These are phyloP conservation scores for Crucibulum laeve DNA, from an alignment of 768 basidiomycete species.

Conservation along the genomic window DNA sequence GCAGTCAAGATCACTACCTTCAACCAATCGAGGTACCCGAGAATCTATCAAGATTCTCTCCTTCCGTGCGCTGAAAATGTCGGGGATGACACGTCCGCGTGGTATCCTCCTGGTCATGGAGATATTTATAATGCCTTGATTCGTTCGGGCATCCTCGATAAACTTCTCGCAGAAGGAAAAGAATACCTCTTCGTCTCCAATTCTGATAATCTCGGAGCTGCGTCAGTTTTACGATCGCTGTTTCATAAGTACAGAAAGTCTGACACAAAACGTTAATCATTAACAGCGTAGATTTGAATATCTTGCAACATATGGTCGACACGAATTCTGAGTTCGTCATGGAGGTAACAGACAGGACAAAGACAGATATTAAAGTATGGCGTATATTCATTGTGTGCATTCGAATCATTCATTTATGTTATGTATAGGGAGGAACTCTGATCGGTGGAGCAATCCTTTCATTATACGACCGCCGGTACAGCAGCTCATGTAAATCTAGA, in stretches of 20 bases:
- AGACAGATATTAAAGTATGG: conserved; percentile 53
- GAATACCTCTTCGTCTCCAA: conserved; percentile 88
- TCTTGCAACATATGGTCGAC: conserved; percentile 78
- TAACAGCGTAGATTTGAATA: conserved; percentile 67
- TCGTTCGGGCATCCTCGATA: conserved; percentile 75
- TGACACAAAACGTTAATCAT: conserved; percentile 7
- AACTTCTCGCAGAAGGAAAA: conserved; percentile 77
- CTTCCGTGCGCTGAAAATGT: conserved; percentile 67
- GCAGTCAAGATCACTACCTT: conserved; percentile 77
- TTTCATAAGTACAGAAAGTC: conserved; percentile 27
- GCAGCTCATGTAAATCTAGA: conserved; percentile 19
- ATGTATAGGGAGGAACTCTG: conserved; percentile 61
- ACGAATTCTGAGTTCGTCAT: conserved; percentile 74
- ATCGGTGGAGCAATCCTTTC: conserved; percentile 31
- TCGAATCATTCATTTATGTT: not conserved
- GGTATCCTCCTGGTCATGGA: conserved; percentile 91
- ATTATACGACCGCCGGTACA: not conserved
- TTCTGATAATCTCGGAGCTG: conserved; percentile 83
- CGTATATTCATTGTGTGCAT: conserved; percentile 16
- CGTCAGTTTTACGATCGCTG: conserved; percentile 45
- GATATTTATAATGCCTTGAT: conserved; percentile 77
- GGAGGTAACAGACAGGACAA: conserved; percentile 91
- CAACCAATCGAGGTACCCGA: conserved; percentile 85
- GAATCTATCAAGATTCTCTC: conserved; percentile 72
- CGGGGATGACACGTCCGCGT: conserved; percentile 67